A percentile compares a stretch with the other conserved stretches of the same genome.
These are phyloP conservation scores for Pseudocercospora fuligena DNA, from an alignment of 2,329 filamentous ascomycete species.

Conservation along the genomic window DNA sequence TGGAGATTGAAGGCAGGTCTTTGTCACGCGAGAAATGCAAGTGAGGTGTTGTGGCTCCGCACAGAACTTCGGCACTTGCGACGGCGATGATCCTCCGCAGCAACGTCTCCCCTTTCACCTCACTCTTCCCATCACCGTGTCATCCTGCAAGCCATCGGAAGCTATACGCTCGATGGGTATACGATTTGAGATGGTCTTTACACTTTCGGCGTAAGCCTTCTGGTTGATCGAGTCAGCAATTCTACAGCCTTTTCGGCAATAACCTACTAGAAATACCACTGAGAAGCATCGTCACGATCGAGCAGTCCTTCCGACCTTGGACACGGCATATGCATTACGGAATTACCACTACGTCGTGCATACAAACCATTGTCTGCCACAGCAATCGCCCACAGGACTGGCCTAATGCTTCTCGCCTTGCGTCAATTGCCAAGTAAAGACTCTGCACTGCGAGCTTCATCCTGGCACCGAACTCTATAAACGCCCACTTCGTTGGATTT, in stretches of 20 bases:
- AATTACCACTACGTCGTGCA: conserved; percentile 1
- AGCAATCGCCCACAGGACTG: not conserved
- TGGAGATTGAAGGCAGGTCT: not conserved
- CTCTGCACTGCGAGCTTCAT: not conserved
- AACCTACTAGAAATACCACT: not conserved
- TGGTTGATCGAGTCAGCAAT: too few relatives aligned
- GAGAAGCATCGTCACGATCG: not conserved
- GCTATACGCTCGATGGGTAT: too few relatives aligned
- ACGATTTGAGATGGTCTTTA: too few relatives aligned
- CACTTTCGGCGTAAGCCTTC: too few relatives aligned
- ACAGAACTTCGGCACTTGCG: not conserved
- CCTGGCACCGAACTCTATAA: not conserved
- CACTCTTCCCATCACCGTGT: not conserved
- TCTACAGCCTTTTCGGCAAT: too few relatives aligned
- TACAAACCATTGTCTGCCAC: conserved; percentile 3
- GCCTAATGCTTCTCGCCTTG: not conserved
- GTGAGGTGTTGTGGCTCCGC: not conserved
- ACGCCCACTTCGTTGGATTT: not conserved
- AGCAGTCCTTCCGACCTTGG: not conserved
- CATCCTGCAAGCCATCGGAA: not conserved
- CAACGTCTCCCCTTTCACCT: not conserved
- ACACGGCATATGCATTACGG: conserved; percentile 5
- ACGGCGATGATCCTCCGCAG: not conserved
- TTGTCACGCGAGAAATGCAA: not conserved
- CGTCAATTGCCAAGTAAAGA: not conserved